Evolutionary conservation across 148 eudicot species (phyloP).

Genomic region (Vaccinium macrocarpon): DNA sequence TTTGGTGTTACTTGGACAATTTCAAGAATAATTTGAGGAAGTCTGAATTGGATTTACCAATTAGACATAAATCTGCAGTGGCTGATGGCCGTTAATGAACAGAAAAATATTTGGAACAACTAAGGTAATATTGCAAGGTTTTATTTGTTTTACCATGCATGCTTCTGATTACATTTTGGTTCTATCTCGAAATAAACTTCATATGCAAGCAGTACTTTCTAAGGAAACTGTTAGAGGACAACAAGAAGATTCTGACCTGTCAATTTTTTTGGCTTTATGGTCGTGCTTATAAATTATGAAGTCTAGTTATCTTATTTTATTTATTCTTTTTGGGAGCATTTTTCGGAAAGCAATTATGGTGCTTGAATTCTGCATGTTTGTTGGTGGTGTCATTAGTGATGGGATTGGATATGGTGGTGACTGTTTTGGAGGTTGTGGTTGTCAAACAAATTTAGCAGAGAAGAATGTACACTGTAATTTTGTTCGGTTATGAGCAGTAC

Average conservation of each 20-base stretch:
- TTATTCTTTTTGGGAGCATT: background rate
- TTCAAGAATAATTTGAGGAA: background rate
- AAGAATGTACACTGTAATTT: background rate
- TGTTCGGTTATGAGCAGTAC: conserved; percentile 4
- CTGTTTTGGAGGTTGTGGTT: conserved; percentile 1
- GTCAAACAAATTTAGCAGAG: background rate
- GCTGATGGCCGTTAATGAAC: background rate
- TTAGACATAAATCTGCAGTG: background rate
- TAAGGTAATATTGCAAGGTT: background rate
- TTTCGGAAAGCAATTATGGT: background rate
- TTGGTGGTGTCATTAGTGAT: background rate
- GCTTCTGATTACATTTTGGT: background rate
- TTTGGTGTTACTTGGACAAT: background rate
- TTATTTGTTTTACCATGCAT: background rate
- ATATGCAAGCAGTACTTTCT: background rate
- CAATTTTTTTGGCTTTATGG: background rate
- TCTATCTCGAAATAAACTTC: background rate
- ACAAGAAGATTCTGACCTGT: background rate
- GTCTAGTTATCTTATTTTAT: background rate
- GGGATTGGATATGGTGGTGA: background rate
- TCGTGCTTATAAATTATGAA: background rate
- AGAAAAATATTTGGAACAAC: background rate
- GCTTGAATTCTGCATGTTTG: background rate
- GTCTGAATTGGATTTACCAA: background rate
- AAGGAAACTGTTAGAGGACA: background rate